phyloP scores from a whole-genome alignment of 768 basidiomycete genomes.

The Lentinus brumalis region DNA sequence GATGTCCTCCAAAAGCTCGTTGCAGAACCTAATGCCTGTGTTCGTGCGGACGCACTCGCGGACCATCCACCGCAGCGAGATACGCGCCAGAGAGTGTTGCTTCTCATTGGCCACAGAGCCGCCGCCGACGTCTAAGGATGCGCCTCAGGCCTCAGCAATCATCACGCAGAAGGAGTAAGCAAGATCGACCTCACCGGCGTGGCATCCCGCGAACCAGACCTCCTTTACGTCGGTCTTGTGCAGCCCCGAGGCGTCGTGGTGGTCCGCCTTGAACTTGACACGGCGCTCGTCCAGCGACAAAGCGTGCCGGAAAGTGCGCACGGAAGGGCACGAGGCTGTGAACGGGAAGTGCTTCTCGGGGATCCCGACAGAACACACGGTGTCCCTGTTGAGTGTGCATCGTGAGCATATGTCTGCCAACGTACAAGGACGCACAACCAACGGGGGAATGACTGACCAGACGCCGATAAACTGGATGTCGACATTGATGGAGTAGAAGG shows the following conservation, averaged over 20 bases:
- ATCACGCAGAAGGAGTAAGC: background rate
- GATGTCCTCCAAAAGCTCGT: constrained; percentile 32
- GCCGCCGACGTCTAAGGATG: constrained; percentile 66
- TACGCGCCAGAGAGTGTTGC: constrained; percentile 63
- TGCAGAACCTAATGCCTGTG: constrained; percentile 42
- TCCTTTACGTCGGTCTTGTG: constrained; percentile 57
- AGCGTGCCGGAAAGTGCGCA: constrained; percentile 71
- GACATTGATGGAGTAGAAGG: constrained; percentile 71
- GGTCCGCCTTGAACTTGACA: constrained; percentile 49
- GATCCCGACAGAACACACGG: constrained; percentile 67
- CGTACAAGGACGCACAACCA: background rate
- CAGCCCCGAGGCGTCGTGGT: constrained; percentile 30
- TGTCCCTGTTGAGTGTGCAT: constrained; percentile 51
- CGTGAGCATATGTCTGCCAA: background rate
- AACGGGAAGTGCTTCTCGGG: constrained; percentile 67
- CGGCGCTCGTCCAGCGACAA: constrained; percentile 73
- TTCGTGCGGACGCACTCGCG: constrained; percentile 53
- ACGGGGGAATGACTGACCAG: constrained; percentile 45
- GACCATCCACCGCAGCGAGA: constrained; percentile 64
- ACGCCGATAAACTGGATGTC: constrained; percentile 75
- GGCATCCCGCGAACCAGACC: constrained; percentile 82
- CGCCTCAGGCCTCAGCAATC: background rate
- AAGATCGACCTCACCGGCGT: constrained; percentile 53
- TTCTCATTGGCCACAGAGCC: constrained; percentile 62
- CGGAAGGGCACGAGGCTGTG: constrained; percentile 58